Evolutionary conservation across 441 rosid genomes (phyloP).

Genomic region (Populus trichocarpa): DNA sequence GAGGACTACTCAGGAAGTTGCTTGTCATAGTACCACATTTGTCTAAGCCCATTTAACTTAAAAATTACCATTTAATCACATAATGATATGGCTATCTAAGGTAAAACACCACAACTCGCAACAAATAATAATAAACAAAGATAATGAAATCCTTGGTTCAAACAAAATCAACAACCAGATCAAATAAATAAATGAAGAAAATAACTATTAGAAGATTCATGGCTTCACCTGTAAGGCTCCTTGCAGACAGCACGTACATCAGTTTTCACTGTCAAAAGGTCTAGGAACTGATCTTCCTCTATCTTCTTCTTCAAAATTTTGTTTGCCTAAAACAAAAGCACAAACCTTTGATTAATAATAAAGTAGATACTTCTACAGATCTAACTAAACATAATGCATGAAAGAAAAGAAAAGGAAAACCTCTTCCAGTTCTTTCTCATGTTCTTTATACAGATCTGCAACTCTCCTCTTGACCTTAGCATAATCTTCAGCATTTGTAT

Average conservation of each 20-base stretch:
- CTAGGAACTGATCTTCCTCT: slow-evolving; percentile 91
- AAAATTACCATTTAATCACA: too few relatives aligned
- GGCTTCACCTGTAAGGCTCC: slow-evolving; percentile 89
- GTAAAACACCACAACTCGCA: neutral
- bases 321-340: slow-evolving; percentile 53
- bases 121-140: neutral
- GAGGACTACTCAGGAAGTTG: neutral
- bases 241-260: slow-evolving; percentile 80
- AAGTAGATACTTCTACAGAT: neutral
- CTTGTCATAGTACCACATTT: neutral
- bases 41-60: neutral
- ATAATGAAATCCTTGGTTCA: neutral
- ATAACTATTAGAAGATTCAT: slow-evolving; percentile 7
- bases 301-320: slow-evolving; percentile 87
- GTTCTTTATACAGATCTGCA: slow-evolving; percentile 78
- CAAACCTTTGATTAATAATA: slow-evolving; percentile 6
- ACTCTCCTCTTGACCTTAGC: slow-evolving; percentile 74
- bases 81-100: too few relatives aligned
- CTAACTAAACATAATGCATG: neutral
- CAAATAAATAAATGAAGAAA: slow-evolving; percentile 18
- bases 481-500: slow-evolving; percentile 84
- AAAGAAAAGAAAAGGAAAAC: slow-evolving; percentile 28
- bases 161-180: neutral
- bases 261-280: slow-evolving; percentile 79
- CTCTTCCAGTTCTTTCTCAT: slow-evolving; percentile 88